These are phyloP conservation scores for Phlegmacium glaucopus DNA, from an alignment of 768 basidiomycete genomes.

Conservation along the genomic window DNA sequence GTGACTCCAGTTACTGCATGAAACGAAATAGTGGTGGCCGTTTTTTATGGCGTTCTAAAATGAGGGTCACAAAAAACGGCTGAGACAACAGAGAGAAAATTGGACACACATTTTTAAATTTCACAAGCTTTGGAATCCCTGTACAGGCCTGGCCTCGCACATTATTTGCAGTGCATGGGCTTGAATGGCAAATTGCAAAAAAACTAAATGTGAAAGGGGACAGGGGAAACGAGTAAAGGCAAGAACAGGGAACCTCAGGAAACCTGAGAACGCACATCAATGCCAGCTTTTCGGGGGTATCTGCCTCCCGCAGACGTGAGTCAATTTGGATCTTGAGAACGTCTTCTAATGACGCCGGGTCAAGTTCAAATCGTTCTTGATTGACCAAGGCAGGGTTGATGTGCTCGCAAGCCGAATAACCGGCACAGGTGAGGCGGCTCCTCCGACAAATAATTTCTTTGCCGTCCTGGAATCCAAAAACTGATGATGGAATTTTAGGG, in stretches of 20 bases:
- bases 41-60: neutral
- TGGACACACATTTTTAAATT: neutral
- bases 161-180: neutral
- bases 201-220: neutral
- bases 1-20: neutral
- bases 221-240: neutral
- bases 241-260: neutral
- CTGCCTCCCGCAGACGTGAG: neutral
- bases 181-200: conserved; percentile 2
- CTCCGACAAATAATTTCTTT: neutral
- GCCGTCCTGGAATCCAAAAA: no score
- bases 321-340: neutral
- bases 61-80: neutral
- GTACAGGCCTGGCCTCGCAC: neutral
- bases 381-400: neutral
- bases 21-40: neutral
- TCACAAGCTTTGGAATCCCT: neutral
- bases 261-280: conserved; percentile 1
- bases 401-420: conserved; percentile 1
- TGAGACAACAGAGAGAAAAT: neutral
- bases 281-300: neutral
- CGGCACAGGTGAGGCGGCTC: neutral
- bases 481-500: neutral
- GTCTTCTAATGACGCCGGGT: neutral
- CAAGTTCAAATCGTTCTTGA: conserved; percentile 3